These are phyloP conservation scores for Alternaria angustiovoidea DNA, from an alignment of 2,329 filamentous ascomycete species.

Conservation along the genomic window DNA sequence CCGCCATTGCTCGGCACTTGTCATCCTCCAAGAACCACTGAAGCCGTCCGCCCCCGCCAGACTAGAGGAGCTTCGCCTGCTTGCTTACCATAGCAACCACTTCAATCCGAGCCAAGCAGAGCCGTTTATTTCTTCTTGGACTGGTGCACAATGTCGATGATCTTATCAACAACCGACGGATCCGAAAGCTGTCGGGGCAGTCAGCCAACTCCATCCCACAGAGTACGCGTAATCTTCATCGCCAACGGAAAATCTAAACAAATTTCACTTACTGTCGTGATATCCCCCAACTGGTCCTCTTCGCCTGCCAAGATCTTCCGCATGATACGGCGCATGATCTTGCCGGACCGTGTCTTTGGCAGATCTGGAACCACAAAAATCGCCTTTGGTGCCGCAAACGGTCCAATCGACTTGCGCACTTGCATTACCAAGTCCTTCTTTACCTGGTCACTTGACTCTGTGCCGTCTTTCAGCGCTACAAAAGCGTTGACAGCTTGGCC, in stretches of 20 bases:
- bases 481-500: constrained; percentile 98
- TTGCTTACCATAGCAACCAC: constrained; percentile 4
- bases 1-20: constrained; percentile 13
- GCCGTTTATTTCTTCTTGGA: constrained; percentile 55
- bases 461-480: constrained; percentile 87
- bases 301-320: constrained; percentile 97
- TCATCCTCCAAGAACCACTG: constrained; percentile 1
- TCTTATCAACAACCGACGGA: constrained; percentile 86
- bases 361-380: constrained; percentile 91
- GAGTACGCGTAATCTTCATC: constrained; percentile 40
- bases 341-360: constrained; percentile 95
- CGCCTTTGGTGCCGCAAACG: constrained; percentile 94
- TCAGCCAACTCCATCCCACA: constrained; percentile 37
- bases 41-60: neutral
- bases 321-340: constrained; percentile 98
- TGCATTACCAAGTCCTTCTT: constrained; percentile 94
- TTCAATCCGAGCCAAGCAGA: constrained; percentile 21
- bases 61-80: constrained; percentile 1
- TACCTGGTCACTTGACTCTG: constrained; percentile 77
- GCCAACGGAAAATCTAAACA: constrained; percentile 17
- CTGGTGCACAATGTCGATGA: constrained; percentile 81
- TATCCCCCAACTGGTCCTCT: constrained; percentile 96
- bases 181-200: constrained; percentile 74
- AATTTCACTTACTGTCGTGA: constrained; percentile 74
- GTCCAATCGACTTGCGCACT: constrained; percentile 96